These are phyloP conservation scores for Oxyria digyna DNA, from an alignment of 148 eudicot species.

Conservation along the genomic window DNA sequence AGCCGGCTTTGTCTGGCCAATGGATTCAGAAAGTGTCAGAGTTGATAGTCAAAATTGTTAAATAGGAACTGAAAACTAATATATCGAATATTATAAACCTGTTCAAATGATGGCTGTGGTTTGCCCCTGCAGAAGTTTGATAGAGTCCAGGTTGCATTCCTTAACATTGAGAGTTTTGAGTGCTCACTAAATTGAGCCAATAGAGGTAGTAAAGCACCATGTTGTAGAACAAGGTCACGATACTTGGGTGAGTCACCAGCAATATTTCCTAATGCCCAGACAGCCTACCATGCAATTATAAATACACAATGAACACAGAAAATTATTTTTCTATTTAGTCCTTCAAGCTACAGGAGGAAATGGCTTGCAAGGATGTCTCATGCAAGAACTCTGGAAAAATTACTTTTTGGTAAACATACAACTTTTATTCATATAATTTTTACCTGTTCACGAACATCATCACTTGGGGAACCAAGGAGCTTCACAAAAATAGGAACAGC, in stretches of 20 bases:
- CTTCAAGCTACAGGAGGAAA: background rate
- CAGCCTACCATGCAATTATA: conserved; percentile 33
- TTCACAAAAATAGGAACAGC: conserved; percentile 76
- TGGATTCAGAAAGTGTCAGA: background rate
- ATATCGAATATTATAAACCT: conserved; percentile 23
- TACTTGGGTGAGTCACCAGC: conserved; percentile 85
- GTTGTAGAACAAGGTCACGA: conserved; percentile 58
- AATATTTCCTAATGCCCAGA: conserved; percentile 79
- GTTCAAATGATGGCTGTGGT: conserved; percentile 73
- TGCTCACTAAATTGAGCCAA: conserved; percentile 57
- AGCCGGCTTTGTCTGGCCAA: conserved; percentile 50
- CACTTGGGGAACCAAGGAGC: conserved; percentile 75
- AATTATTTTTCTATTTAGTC: background rate
- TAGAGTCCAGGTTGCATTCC: conserved; percentile 82
- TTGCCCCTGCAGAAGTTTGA: conserved; percentile 80
- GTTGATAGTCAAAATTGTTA: background rate
- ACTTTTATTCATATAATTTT: background rate
- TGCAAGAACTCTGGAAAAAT: background rate
- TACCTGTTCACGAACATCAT: conserved; percentile 88
- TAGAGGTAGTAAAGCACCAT: conserved; percentile 58
- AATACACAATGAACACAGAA: background rate
- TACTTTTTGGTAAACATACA: background rate
- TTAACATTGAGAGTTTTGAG: conserved; percentile 74
- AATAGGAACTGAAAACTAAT: background rate
- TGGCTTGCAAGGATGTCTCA: background rate